Evolutionary conservation across 805 yeast genomes (phyloP).

Genomic region (Metschnikowia borealis): DNA sequence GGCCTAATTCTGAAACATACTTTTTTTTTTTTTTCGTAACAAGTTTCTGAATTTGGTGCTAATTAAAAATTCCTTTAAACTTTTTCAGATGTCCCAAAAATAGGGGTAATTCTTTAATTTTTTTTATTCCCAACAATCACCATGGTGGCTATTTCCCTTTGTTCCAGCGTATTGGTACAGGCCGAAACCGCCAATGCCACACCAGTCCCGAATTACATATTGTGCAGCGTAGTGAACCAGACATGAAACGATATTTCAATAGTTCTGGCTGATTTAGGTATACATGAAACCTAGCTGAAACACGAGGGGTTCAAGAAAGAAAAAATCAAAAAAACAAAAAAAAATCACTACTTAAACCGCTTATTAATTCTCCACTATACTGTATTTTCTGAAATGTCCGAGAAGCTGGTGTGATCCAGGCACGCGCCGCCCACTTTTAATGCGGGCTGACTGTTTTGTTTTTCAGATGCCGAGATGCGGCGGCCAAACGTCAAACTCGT

Average conservation of each 20-base stretch:
- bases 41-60: too few species aligned
- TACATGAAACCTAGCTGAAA: too few species aligned
- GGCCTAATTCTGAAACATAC: too few species aligned
- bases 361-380: too few species aligned
- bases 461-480: not conserved
- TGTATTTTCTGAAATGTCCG: not conserved
- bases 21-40: too few species aligned
- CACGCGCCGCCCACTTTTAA: slow-evolving; percentile 1
- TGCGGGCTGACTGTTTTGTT: not conserved
- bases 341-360: too few species aligned
- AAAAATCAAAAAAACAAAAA: too few species aligned
- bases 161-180: not conserved
- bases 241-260: not conserved
- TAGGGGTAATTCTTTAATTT: not conserved
- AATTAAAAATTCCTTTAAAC: too few species aligned
- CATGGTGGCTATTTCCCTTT: not conserved
- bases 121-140: not conserved
- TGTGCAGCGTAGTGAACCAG: not conserved
- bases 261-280: too few species aligned
- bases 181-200: not conserved
- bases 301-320: too few species aligned
- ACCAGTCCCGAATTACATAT: not conserved
- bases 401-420: not conserved
- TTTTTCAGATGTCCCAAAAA: not conserved
- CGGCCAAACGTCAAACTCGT: not conserved